A percentile compares a stretch with the other conserved stretches of the same genome.
These are phyloP conservation scores for Cardamine occulta DNA, from an alignment of 345 rosid species.

Conservation along the genomic window DNA sequence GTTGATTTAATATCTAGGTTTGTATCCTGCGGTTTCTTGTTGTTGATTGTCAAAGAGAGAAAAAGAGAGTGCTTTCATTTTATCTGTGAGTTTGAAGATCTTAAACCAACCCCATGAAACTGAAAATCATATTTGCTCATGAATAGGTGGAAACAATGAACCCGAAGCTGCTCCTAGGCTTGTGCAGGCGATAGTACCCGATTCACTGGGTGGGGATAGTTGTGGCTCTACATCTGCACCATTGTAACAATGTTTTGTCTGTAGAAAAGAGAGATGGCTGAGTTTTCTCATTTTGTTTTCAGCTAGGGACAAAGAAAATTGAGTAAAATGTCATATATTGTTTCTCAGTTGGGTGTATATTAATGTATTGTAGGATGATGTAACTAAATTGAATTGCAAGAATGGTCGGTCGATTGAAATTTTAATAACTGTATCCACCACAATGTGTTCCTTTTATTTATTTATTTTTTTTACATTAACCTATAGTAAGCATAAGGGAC, in stretches of 20 bases:
- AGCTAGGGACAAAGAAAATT: neutral
- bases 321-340: constrained; percentile 8
- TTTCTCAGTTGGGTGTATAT: constrained; percentile 8
- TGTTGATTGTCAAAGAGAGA: constrained; percentile 4
- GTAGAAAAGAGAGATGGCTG: constrained; percentile 43
- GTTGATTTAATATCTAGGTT: neutral
- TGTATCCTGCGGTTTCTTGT: constrained; percentile 1
- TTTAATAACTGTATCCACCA: neutral
- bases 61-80: neutral
- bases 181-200: constrained; percentile 28
- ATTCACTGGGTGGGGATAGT: constrained; percentile 43
- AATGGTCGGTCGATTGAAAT: neutral
- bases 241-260: constrained; percentile 38
- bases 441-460: constrained; percentile 15
- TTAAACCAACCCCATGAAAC: constrained; percentile 24
- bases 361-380: constrained; percentile 19
- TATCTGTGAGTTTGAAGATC: neutral
- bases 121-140: constrained; percentile 16
- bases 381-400: neutral
- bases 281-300: constrained; percentile 13
- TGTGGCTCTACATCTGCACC: constrained; percentile 45
- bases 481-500: neutral
- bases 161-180: constrained; percentile 46
- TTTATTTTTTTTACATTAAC: no score
- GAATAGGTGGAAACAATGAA: constrained; percentile 54